Percentiles rank a stretch among this genome's conserved stretches.
These are phyloP conservation scores for Candida freyschussii DNA, from an alignment of 1,139 yeast species.

Conservation along the genomic window DNA sequence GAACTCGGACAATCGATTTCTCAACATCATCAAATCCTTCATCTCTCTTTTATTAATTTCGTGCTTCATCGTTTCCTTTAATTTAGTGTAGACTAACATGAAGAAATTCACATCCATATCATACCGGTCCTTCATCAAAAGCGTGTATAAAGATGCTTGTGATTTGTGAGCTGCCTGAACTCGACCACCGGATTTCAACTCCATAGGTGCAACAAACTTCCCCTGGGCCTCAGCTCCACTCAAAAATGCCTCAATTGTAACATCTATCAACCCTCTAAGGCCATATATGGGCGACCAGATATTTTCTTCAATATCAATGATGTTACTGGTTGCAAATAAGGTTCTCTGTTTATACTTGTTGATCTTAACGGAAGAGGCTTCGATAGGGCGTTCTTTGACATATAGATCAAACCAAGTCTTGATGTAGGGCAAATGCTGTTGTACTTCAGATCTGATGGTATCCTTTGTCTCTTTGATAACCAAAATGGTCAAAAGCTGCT, in stretches of 20 bases:
- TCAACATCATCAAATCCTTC: constrained; percentile 55
- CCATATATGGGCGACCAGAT: constrained; percentile 92
- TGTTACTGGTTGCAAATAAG: constrained; percentile 51
- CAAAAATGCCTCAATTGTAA: constrained; percentile 62
- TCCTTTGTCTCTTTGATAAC: constrained; percentile 51
- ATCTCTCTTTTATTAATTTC: constrained; percentile 55
- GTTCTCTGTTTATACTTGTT: constrained; percentile 39
- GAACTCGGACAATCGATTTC: constrained; percentile 65
- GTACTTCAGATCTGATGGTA: constrained; percentile 42
- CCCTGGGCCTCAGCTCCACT: constrained; percentile 34
- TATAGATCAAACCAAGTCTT: constrained; percentile 58
- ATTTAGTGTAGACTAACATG: constrained; percentile 69
- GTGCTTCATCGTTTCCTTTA: constrained; percentile 48
- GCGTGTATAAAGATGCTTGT: constrained; percentile 81
- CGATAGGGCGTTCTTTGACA: constrained; percentile 25
- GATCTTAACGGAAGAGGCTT: constrained; percentile 28
- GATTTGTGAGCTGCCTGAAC: constrained; percentile 71
- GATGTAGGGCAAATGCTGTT: constrained; percentile 52
- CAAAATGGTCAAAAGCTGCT: constrained; percentile 46
- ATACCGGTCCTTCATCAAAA: constrained; percentile 76
- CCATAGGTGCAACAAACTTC: constrained; percentile 66
- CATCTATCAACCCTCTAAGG: constrained; percentile 87
- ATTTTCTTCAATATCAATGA: constrained; percentile 83
- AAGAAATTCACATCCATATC: constrained; percentile 61
- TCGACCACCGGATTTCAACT: constrained; percentile 76